A percentile compares a stretch with the other conserved stretches of the same genome.
phyloP scores from a whole-genome alignment of 2,329 filamentous ascomycete species.

The Didymella pinodella region DNA sequence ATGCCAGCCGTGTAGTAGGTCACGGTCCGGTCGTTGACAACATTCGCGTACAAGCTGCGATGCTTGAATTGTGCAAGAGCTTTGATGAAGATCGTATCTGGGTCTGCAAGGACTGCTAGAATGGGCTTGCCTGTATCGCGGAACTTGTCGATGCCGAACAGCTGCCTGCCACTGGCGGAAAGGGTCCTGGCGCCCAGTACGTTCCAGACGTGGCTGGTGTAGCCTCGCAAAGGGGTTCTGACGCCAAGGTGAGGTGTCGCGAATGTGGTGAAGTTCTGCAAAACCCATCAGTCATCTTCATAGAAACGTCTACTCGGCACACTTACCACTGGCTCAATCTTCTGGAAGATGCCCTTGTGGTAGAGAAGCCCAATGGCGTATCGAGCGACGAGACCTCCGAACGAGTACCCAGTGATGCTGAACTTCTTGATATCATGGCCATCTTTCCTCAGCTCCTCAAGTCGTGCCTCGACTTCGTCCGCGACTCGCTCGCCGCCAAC shows the following conservation, averaged over 20 bases:
- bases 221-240: conserved; percentile 55
- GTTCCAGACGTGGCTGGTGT: conserved; percentile 67
- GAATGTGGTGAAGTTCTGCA: conserved; percentile 91
- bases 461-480: conserved; percentile 67
- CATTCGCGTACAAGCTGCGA: conserved; percentile 82
- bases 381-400: conserved; percentile 84
- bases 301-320: too few relatives aligned
- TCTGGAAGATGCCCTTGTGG: conserved; percentile 80
- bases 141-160: conserved; percentile 88
- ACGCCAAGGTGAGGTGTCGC: conserved; percentile 75
- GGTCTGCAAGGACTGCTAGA: conserved; percentile 81
- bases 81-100: conserved; percentile 83
- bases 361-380: conserved; percentile 87
- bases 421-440: conserved; percentile 81
- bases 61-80: conserved; percentile 79
- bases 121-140: conserved; percentile 82
- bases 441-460: conserved; percentile 61
- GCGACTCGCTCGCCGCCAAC: conserved; percentile 72
- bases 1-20: conserved; percentile 85
- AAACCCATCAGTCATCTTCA: conserved; percentile 19
- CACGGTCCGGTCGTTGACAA: conserved; percentile 83
- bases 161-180: conserved; percentile 82
- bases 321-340: conserved; percentile 79
- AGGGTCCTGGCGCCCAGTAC: conserved; percentile 81
- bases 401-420: conserved; percentile 87